Evolutionary conservation across 164 flowering plant genomes (phyloP), one percentile per base, ranked within the genome.

Genomic region (Brasenia schreberi): DNA sequence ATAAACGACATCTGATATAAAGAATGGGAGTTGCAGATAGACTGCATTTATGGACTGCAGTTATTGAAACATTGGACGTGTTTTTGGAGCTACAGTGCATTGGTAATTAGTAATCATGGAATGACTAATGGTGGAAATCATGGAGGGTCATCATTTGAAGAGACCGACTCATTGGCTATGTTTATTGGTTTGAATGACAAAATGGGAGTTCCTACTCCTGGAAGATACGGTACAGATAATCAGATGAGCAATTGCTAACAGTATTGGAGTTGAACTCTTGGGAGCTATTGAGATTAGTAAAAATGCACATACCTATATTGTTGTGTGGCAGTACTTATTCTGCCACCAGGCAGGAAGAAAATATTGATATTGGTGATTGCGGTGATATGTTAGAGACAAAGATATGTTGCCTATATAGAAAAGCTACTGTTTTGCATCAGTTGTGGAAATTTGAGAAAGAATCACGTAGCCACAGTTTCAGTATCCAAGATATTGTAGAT

Each of bases 41-140:
- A 23, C 27, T 23, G 27, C 27, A 23, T 23, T 23, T 23, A 23
- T 23, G 27, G 27, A 23, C 27, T 23, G 27, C 27, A 23, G 27
- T 23, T 23, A 23, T 23, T 23, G 27, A 23, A 23, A 23, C 27
- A 23, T 23, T 23, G 27, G 27, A 23, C 27, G 27, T 23, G 27
- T 23, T 23, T 23, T 23, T 23, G 27, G 27, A 23, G 27, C 27
- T 23, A 23, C 27, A 0, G 27, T 23, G 27, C 27, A 23, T 23
- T 94, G 75, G 79, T 94, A 52, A 91, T 86, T 63, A 94, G 98
- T 70, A 97, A 94, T 77, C 98, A 94, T 83, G 98, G 98, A 71
- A 94, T 90, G 98, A 90, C 93, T 66, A 85, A 83, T 27, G 82
- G 67, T 77, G 98, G 98, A 45, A 94, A 94, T 76, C 98, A 94